Base-by-base conservation (phyloP, 345 rosid species). In the Geranium rotundifolium region DNA sequence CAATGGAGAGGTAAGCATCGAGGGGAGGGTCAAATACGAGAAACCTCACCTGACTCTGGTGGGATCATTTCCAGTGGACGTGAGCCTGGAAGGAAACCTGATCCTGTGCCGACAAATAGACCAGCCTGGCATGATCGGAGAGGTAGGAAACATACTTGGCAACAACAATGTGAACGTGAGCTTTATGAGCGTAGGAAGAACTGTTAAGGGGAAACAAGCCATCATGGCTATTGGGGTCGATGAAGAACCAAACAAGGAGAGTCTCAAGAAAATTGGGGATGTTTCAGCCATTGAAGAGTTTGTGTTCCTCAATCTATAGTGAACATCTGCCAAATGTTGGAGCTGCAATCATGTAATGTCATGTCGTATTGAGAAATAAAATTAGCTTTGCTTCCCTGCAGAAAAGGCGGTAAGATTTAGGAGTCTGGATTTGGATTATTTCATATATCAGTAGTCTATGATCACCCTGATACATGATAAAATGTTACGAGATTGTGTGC, bases 161-260 rank as follows among this genome's bases (percentile, higher is more conserved):
- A 70, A 82, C 71, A 77, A 74, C 19, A 89, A 89, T 46, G 86
- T 83, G 39, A 89, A 89, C 61, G 95, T 89, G 67, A 89, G 67
- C 75, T 89, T 89, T 58, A 89, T 89, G 96, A 89, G 88, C 57
- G 96, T 89, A n/a, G 95, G 86, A 49, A 80, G 96, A 65, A 87
- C 80, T 1, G 63, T 62, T 5, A 71, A 72, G 56, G 74, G 81
- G 79, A 85, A 77, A 63, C 80, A 78, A 23, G 96, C 89, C 14
- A 80, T 89, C 14, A 89, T 89, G 96, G 96, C 95, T 0, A 89
- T 89, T 8, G 96, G 95, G 3, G 95, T 87, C 4, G 96, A 89
- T 66, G 96, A 89, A 68, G 91, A 84, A 57, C 89, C 96, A n/a
- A 65, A 60, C 31, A 70, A 67, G 49, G 86, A 80, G 46, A 67